Conservation (phyloP, 148 eudicot genomes). For the Amaranthus hypochondriacus region DNA sequence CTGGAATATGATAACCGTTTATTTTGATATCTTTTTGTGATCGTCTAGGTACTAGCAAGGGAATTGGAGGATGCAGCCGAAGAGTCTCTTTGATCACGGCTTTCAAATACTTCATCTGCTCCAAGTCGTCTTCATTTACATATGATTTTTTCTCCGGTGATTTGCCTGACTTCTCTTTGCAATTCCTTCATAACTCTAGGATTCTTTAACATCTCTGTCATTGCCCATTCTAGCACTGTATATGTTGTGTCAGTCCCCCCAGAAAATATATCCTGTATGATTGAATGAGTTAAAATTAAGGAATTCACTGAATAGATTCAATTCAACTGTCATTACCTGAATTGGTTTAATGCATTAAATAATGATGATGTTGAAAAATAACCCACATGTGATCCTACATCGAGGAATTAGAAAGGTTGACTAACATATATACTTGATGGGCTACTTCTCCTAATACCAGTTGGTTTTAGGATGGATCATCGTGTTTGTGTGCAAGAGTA, state of each 20-base stretch:
- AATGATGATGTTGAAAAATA: too few species aligned
- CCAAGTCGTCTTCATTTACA: slow-evolving; percentile 17
- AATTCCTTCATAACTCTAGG: slow-evolving; percentile 13
- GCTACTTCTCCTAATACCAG: too few species aligned
- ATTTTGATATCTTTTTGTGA: slow-evolving; percentile 12
- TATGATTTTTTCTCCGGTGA: slow-evolving; percentile 11
- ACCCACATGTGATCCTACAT: too few species aligned
- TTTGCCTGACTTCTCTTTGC: slow-evolving; percentile 24
- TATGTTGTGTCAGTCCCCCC: slow-evolving; percentile 30
- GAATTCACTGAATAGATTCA: neutral
- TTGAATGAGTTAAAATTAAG: neutral
- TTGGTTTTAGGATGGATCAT: too few species aligned
- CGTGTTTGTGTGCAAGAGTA: too few species aligned
- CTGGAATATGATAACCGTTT: slow-evolving; percentile 18
- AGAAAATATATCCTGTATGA: slow-evolving; percentile 19
- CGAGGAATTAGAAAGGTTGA: too few species aligned
- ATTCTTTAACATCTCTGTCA: slow-evolving; percentile 26
- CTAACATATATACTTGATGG: too few species aligned
- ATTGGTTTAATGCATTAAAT: too few species aligned
- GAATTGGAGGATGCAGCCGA: slow-evolving; percentile 25
- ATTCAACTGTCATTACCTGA: neutral
- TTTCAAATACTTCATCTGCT: slow-evolving; percentile 25
- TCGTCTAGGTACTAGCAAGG: slow-evolving; percentile 16
- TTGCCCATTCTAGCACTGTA: slow-evolving; percentile 29
- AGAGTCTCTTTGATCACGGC: slow-evolving; percentile 29